Evolutionary conservation across 495 filamentous ascomycete genomes (phyloP).

Genomic region (Talaromyces trachyspermus): DNA sequence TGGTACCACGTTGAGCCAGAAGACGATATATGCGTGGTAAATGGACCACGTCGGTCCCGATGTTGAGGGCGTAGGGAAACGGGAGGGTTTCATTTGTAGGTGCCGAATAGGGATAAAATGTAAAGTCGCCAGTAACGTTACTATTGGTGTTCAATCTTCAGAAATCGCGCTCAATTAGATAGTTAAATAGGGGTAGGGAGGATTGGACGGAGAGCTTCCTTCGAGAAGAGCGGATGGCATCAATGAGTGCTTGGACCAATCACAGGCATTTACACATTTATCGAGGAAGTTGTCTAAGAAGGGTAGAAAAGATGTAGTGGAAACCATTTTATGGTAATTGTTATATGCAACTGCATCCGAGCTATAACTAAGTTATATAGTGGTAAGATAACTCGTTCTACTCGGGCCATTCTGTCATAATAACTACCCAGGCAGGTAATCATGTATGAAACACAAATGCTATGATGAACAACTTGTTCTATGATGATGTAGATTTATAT

Average conservation of each 20-base stretch:
- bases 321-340: too few species aligned
- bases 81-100: constrained; percentile 22
- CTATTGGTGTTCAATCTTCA: background rate
- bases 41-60: constrained; percentile 50
- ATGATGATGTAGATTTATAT: constrained; percentile 7
- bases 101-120: background rate
- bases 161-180: background rate
- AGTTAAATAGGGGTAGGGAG: background rate
- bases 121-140: too few species aligned
- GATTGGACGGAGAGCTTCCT: background rate
- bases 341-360: background rate
- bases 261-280: background rate
- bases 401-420: background rate
- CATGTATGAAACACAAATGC: too few species aligned
- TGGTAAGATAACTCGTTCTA: background rate
- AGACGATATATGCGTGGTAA: constrained; percentile 43
- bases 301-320: too few species aligned
- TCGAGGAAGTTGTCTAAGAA: background rate
- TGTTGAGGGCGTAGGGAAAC: constrained; percentile 36
- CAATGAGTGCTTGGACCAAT: constrained; percentile 4
- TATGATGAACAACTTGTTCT: background rate
- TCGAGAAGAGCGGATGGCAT: constrained; percentile 4
- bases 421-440: background rate
- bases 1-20: constrained; percentile 22
- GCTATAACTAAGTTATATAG: background rate